A percentile compares a stretch with the other conserved stretches of the same genome.
Conservation (phyloP, 176 grass and related monocot genomes). For the Musa schizocarpa region DNA sequence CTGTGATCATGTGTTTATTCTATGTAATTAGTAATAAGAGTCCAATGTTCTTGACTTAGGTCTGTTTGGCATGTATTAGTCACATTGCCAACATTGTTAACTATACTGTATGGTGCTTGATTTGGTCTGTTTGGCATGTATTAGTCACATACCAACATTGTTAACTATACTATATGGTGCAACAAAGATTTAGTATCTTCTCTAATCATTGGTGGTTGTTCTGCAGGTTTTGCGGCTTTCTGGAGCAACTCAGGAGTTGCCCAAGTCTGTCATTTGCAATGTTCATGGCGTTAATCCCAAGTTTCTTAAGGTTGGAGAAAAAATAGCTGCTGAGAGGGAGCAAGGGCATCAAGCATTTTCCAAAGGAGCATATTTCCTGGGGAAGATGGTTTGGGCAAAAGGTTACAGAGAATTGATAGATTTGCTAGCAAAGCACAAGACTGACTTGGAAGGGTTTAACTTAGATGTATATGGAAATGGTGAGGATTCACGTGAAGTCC, state of each 20-base stretch:
- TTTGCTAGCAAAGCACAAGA: slow-evolving; percentile 64
- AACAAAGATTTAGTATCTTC: background rate
- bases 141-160: background rate
- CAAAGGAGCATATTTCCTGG: slow-evolving; percentile 80
- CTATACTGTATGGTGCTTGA: background rate
- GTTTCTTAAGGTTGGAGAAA: slow-evolving; percentile 77
- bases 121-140: background rate
- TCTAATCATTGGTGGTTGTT: slow-evolving; percentile 27
- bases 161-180: background rate
- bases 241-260: slow-evolving; percentile 76
- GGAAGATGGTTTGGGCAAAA: slow-evolving; percentile 99
- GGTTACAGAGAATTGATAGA: slow-evolving; percentile 80
- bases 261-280: slow-evolving; percentile 80
- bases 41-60: slow-evolving; percentile 11
- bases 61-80: background rate
- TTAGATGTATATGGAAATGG: slow-evolving; percentile 77
- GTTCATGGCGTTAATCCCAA: slow-evolving; percentile 85
- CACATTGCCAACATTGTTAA: no score
- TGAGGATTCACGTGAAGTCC: slow-evolving; percentile 63
- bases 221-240: slow-evolving; percentile 86
- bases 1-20: background rate
- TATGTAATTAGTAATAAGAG: background rate
- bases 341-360: slow-evolving; percentile 45
- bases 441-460: slow-evolving; percentile 44
- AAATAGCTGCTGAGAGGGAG: slow-evolving; percentile 49